These are phyloP conservation scores for Lichtheimia hyalospora DNA, from an alignment of 371 early-diverging fungal species.

Conservation along the genomic window DNA sequence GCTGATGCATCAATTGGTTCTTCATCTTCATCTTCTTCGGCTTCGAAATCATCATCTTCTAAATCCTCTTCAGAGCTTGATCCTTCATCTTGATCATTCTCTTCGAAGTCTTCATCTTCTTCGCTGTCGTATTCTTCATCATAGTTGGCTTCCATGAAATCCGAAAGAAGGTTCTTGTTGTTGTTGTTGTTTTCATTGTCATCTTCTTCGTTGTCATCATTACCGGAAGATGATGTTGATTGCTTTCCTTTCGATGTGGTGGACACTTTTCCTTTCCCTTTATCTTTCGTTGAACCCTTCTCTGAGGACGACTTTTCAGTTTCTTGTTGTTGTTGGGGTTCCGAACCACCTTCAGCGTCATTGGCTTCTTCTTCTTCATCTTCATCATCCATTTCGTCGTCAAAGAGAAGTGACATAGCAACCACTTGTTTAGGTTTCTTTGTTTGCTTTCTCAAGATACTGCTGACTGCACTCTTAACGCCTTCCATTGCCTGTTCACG, in stretches of 20 bases:
- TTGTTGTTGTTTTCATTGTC: constrained; percentile 10
- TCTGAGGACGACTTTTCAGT: neutral
- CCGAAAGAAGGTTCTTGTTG: constrained; percentile 9
- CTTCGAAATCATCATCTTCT: constrained; percentile 29
- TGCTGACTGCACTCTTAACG: constrained; percentile 69
- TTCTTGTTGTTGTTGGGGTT: constrained; percentile 3
- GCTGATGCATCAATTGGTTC: constrained; percentile 9
- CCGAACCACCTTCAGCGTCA: neutral
- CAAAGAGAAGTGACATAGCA: constrained; percentile 33
- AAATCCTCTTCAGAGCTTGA: constrained; percentile 24
- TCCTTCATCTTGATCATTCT: constrained; percentile 24
- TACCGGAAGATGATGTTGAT: neutral
- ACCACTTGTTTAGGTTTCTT: constrained; percentile 17
- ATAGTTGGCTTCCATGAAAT: constrained; percentile 18
- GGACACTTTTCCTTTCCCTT: constrained; percentile 39
- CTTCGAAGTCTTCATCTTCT: constrained; percentile 15
- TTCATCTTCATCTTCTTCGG: constrained; percentile 23
- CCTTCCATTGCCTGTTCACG: constrained; percentile 74
- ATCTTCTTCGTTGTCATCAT: constrained; percentile 13
- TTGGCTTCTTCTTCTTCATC: constrained; percentile 17
- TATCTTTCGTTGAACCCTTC: constrained; percentile 11
- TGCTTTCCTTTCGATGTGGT: neutral
- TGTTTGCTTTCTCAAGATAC: constrained; percentile 42
- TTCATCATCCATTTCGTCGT: constrained; percentile 32
- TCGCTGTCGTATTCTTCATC: constrained; percentile 24